These are phyloP conservation scores for Sugiyamaella novakii DNA, from an alignment of 1,139 yeast species.

Conservation along the genomic window DNA sequence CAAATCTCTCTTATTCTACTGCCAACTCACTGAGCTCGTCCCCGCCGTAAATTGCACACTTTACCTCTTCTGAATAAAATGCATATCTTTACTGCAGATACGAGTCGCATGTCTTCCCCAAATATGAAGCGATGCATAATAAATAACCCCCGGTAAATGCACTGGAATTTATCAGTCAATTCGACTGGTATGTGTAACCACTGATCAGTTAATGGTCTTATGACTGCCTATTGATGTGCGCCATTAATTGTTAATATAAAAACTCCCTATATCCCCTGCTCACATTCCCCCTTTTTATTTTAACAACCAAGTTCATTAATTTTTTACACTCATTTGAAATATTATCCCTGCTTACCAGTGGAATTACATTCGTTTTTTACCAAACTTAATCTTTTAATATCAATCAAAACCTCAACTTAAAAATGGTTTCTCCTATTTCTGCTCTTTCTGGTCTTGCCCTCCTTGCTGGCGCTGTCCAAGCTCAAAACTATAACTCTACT, in stretches of 20 bases:
- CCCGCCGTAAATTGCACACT: too few relatives aligned
- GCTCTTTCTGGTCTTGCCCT: slow-evolving; percentile 26
- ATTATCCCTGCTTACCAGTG: not conserved
- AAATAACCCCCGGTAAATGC: not conserved
- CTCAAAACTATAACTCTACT: slow-evolving; percentile 20
- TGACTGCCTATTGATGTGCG: too few relatives aligned
- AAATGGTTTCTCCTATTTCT: slow-evolving; percentile 27
- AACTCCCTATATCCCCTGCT: too few relatives aligned
- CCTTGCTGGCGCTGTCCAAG: slow-evolving; percentile 23
- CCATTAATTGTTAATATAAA: too few relatives aligned
- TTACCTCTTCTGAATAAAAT: too few relatives aligned
- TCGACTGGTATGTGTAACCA: slow-evolving; percentile 1
- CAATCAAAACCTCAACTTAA: not conserved
- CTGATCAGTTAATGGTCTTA: too few relatives aligned
- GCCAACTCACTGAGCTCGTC: too few relatives aligned
- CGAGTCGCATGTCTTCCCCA: slow-evolving; percentile 1
- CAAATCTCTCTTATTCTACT: too few relatives aligned
- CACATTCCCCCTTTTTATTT: not conserved
- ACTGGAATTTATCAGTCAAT: slow-evolving; percentile 1
- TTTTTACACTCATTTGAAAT: not conserved
- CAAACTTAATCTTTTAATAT: slow-evolving; percentile 8
- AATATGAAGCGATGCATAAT: slow-evolving; percentile 4
- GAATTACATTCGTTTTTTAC: slow-evolving; percentile 12
- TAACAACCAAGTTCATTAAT: slow-evolving; percentile 4
- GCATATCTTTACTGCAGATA: too few relatives aligned